Conservation (phyloP, 805 yeast species). For the Starmera dryadoides region DNA sequence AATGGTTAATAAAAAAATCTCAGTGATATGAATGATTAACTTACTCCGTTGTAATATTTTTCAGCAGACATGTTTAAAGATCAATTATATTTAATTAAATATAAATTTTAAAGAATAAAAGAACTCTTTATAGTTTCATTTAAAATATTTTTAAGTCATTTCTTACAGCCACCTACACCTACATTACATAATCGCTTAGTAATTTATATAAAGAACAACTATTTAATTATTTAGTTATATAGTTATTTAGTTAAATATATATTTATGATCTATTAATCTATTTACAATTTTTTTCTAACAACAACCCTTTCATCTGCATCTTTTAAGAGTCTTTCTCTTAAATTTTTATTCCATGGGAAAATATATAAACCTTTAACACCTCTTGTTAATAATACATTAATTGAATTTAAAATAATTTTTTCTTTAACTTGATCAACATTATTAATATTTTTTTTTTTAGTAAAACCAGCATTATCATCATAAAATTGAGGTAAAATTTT, state of each 20-base stretch:
- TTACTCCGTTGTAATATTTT: slow-evolving; percentile 17
- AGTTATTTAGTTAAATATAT: no score
- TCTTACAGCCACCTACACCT: no score
- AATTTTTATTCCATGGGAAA: slow-evolving; percentile 33
- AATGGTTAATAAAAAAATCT: not conserved
- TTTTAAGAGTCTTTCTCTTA: slow-evolving; percentile 25
- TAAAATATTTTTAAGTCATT: no score
- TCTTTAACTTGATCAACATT: slow-evolving; percentile 29
- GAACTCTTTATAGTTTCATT: no score
- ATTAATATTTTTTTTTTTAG: slow-evolving; percentile 31
- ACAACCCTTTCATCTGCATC: slow-evolving; percentile 8
- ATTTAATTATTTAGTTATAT: no score
- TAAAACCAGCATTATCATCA: slow-evolving; percentile 40
- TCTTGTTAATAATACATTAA: slow-evolving; percentile 38
- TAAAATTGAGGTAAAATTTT: slow-evolving; percentile 28
- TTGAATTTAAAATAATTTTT: slow-evolving; percentile 34
- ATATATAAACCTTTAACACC: slow-evolving; percentile 37
- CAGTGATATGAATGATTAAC: no score
- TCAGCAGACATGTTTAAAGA: slow-evolving; percentile 22
- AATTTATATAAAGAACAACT: no score
- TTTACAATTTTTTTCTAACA: not conserved
- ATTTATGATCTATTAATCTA: no score
- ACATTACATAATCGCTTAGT: no score
- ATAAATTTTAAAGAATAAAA: no score
- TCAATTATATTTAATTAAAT: no score